phyloP scores from a whole-genome alignment of 352 stramenopile genomes.

The Phytophthora hybrid region DNA sequence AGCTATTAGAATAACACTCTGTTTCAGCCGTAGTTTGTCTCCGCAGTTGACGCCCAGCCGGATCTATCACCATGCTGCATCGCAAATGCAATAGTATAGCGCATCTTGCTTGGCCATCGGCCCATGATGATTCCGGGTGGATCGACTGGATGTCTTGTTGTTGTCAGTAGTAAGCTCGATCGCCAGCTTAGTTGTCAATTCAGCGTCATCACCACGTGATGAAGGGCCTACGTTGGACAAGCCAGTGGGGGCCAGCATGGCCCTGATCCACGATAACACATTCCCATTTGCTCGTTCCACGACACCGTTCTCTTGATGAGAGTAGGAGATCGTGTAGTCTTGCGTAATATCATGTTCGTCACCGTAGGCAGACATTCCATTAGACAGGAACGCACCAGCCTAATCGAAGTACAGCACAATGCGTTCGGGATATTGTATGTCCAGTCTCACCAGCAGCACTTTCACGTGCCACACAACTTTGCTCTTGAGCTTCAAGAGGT shows the following conservation, averaged over 20 bases:
- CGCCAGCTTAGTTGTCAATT: no score
- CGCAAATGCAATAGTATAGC: no score
- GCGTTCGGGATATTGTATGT: not conserved
- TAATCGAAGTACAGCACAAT: not conserved
- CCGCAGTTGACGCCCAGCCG: no score
- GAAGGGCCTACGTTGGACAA: slow-evolving; percentile 1
- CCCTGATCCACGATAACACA: not conserved
- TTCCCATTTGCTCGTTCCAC: not conserved
- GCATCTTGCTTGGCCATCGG: no score
- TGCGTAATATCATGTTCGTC: not conserved
- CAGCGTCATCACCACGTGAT: slow-evolving; percentile 2
- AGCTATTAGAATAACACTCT: no score
- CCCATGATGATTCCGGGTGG: no score
- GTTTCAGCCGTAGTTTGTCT: no score
- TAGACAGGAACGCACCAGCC: slow-evolving; percentile 3
- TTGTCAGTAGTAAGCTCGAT: no score
- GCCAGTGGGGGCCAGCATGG: not conserved
- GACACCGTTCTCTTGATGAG: slow-evolving; percentile 12
- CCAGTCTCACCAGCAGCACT: slow-evolving; percentile 5
- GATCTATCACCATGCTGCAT: no score
- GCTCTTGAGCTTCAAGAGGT: slow-evolving; percentile 10
- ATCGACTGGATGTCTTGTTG: no score
- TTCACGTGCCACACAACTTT: slow-evolving; percentile 14
- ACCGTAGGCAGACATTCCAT: not conserved
- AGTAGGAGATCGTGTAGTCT: slow-evolving; percentile 8